Base-by-base conservation (phyloP, 441 rosid species). In the Populus hybrid region DNA sequence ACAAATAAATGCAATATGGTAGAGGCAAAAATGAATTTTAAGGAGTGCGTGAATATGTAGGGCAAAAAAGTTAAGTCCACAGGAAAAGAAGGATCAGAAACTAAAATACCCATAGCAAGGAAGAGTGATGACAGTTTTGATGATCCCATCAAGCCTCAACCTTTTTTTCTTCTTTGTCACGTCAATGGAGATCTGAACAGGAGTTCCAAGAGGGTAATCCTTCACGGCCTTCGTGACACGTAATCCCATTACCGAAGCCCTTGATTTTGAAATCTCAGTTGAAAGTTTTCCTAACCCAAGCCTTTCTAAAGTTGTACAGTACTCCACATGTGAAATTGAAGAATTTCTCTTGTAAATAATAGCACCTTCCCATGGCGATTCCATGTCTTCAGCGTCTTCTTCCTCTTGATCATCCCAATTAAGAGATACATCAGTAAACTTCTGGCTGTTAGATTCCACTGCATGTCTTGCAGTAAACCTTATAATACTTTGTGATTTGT, bases 341-440 rank as follows among this genome's bases (percentile, higher is more conserved):
- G 94, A 85, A 79, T 90, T 90, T 82, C 98, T 92, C 87, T 83
- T 87, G 81, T 92, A 95, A 67, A 88, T 79, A 79, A 95, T 81
- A 10, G 98, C 93, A 73, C 97, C 98, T 87, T 91, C 97, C 99
- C 99, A 93, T 10, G 98, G 98, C 1, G 95, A 89, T 70, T 38
- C 42, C 83, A 71, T 20, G 74, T 88, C 95, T 76, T 89, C 88
- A 3, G 81, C 11, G 0, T 87, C 87, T 34, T 87, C 90, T 40
- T 78, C 61, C 10, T 59, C 79, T 20, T 26, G 76, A 81, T 88
- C 91, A 30, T 82, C 93, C 96, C 90, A 90, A n/a, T 89, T 90
- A 4, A 88, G 78, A 83, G 88, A 81, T 32, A 85, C 85, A 80
- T 90, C 93, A 7, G 79, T 77, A 34, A 86, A 74, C 2, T 83